These are phyloP conservation scores for Fraxinus xanthoxyloides DNA, from an alignment of 305 asterid species.

Conservation along the genomic window DNA sequence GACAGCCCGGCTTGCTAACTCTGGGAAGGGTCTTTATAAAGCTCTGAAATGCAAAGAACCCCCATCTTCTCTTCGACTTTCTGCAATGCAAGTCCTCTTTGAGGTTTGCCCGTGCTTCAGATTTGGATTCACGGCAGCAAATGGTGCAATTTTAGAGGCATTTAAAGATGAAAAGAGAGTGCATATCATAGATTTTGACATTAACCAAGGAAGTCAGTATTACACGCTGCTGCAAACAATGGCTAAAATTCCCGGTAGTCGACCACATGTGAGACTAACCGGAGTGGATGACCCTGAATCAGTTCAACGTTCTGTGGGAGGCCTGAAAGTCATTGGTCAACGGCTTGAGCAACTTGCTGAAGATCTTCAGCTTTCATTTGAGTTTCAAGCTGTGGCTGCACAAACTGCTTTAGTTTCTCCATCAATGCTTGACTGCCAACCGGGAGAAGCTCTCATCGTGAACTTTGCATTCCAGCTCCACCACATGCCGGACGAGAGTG, in stretches of 20 bases:
- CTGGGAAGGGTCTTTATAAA: slow-evolving; percentile 86
- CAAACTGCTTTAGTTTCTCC: slow-evolving; percentile 63
- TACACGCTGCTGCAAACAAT: slow-evolving; percentile 74
- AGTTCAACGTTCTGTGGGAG: slow-evolving; percentile 77
- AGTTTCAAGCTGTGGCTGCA: slow-evolving; percentile 64
- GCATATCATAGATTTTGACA: slow-evolving; percentile 80
- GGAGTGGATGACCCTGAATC: slow-evolving; percentile 96
- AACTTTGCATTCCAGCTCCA: slow-evolving; percentile 97
- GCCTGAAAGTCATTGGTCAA: slow-evolving; percentile 61
- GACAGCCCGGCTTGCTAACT: slow-evolving; percentile 76
- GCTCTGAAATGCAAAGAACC: slow-evolving; percentile 83
- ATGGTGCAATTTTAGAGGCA: slow-evolving; percentile 79
- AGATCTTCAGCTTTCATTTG: slow-evolving; percentile 60
- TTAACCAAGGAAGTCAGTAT: slow-evolving; percentile 95
- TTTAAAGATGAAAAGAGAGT: slow-evolving; percentile 58
- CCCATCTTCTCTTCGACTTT: slow-evolving; percentile 68
- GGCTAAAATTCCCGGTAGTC: slow-evolving; percentile 46
- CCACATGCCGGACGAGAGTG: slow-evolving; percentile 96
- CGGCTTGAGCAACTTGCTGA: slow-evolving; percentile 63
- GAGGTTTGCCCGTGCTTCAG: slow-evolving; percentile 93
- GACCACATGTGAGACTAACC: slow-evolving; percentile 61
- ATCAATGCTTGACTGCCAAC: slow-evolving; percentile 45
- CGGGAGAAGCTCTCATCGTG: slow-evolving; percentile 69
- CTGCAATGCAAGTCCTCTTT: slow-evolving; percentile 94
- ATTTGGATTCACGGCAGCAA: slow-evolving; percentile 94